Conservation (phyloP, 177 flowering plant genomes). For the Vitis hybrid region DNA sequence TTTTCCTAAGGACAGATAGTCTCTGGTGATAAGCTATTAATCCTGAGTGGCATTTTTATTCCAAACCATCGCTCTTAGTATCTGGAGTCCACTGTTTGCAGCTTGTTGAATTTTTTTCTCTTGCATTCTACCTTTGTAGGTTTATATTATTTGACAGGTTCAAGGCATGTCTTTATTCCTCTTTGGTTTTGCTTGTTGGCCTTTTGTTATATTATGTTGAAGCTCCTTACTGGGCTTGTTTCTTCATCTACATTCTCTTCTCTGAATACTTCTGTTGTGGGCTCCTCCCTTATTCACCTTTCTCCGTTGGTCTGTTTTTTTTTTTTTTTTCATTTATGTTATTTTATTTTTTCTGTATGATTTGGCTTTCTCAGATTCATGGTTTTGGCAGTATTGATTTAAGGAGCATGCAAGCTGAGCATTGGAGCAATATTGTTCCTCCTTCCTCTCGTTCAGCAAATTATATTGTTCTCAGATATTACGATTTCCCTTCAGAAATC, state of each 20-base stretch:
- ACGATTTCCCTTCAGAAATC: conserved; percentile 36
- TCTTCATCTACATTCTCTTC: not conserved
- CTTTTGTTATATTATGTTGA: not conserved
- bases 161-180: too few relatives aligned
- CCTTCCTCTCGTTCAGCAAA: conserved; percentile 77
- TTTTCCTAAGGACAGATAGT: too few relatives aligned
- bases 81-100: too few relatives aligned
- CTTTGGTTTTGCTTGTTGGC: not conserved
- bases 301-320: not conserved
- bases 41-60: too few relatives aligned
- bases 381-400: conserved; percentile 88
- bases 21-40: too few relatives aligned
- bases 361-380: conserved; percentile 55
- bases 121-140: too few relatives aligned
- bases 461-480: conserved; percentile 64
- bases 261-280: conserved; percentile 1
- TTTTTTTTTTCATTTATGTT: too few relatives aligned
- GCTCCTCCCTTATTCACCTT: conserved; percentile 5
- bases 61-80: too few relatives aligned
- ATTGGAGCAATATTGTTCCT: conserved; percentile 54
- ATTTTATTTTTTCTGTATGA: conserved; percentile 18
- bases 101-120: too few relatives aligned
- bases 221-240: not conserved
- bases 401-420: conserved; percentile 81
- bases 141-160: too few relatives aligned